Conservation (phyloP, 768 basidiomycete genomes). For the Lyophyllum atratum region DNA sequence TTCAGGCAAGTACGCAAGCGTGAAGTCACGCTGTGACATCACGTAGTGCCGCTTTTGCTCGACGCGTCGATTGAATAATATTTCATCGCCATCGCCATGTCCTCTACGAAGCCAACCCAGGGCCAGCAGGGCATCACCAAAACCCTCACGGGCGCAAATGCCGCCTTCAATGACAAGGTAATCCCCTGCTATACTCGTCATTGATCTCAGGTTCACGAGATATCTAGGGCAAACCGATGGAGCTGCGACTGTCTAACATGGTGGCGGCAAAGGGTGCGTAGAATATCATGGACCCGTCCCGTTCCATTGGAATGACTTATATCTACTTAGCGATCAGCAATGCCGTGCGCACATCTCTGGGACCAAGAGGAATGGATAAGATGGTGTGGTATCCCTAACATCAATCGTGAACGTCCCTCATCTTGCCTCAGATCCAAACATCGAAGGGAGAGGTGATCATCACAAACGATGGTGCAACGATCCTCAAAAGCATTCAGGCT, state of each 20-base stretch:
- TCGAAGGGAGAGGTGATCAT: constrained; percentile 95
- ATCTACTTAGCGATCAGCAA: constrained; percentile 82
- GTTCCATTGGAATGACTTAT: neutral
- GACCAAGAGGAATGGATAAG: constrained; percentile 99
- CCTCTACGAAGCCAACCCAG: constrained; percentile 34
- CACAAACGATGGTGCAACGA: constrained; percentile 98
- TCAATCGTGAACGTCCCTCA: constrained; percentile 9
- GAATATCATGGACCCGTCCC: neutral
- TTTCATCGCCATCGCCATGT: constrained; percentile 30
- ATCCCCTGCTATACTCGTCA: constrained; percentile 7
- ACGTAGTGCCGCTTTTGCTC: constrained; percentile 25
- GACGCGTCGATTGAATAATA: constrained; percentile 31
- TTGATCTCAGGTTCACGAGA: constrained; percentile 27
- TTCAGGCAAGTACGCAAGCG: constrained; percentile 20
- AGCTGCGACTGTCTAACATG: constrained; percentile 96
- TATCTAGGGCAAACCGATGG: constrained; percentile 92
- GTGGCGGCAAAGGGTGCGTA: constrained; percentile 91
- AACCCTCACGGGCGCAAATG: constrained; percentile 60
- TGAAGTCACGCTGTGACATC: constrained; percentile 37
- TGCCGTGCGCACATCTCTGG: constrained; percentile 94
- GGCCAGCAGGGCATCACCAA: constrained; percentile 44
- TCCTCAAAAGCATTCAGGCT: constrained; percentile 92
- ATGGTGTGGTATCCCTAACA: constrained; percentile 62
- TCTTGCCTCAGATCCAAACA: constrained; percentile 81
- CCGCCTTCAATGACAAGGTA: constrained; percentile 88